These are phyloP conservation scores for Populus euphratica DNA, from an alignment of 345 rosid species.

Conservation along the genomic window DNA sequence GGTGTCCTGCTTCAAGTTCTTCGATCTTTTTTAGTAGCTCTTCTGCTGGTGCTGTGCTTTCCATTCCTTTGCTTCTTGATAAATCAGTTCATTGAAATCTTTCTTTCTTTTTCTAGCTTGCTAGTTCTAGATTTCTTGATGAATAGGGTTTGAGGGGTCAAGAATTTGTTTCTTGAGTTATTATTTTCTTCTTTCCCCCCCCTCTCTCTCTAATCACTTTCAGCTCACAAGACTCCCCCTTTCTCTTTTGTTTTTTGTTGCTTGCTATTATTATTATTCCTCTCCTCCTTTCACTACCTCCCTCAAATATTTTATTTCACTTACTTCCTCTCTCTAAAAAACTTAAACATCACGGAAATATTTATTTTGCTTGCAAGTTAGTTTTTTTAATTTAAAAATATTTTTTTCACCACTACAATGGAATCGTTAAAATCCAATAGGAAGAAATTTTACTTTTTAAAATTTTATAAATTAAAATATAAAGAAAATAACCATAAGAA, in stretches of 20 bases:
- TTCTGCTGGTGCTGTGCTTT: slow-evolving; percentile 57
- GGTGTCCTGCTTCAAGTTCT: slow-evolving; percentile 83
- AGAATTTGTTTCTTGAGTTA: background rate
- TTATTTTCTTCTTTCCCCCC: background rate
- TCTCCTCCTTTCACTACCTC: background rate
- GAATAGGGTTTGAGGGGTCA: background rate
- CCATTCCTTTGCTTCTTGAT: slow-evolving; percentile 35
- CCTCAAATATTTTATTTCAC: background rate
- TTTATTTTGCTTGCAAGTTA: background rate
- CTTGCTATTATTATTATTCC: background rate
- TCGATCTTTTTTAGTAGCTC: slow-evolving; percentile 81
- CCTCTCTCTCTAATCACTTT: background rate
- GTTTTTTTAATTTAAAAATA: no score
- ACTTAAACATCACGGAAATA: background rate
- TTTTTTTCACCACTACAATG: background rate
- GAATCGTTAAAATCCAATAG: background rate
- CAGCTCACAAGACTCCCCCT: background rate
- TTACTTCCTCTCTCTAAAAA: background rate
- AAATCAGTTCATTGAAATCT: background rate
- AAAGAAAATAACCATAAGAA: no score
- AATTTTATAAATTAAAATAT: no score
- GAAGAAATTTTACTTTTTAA: no score
- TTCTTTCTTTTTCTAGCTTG: background rate
- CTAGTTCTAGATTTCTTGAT: background rate
- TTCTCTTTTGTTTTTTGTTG: background rate